Conservation (phyloP, 371 early-diverging fungal genomes). For the Rhizopus arrhizus region DNA sequence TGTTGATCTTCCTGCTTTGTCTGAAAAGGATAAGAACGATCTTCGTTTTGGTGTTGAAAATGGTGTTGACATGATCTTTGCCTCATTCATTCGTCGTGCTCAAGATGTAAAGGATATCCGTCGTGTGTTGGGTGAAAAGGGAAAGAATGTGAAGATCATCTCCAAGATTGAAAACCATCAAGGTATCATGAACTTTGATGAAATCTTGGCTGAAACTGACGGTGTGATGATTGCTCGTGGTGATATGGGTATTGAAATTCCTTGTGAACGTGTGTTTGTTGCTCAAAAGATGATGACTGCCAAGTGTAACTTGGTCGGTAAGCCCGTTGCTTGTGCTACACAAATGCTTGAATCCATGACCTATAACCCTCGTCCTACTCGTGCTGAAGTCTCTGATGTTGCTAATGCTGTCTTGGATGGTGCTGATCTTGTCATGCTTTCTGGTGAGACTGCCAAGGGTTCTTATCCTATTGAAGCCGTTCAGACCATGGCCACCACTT, state of each 20-base stretch:
- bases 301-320: slow-evolving; percentile 89
- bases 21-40: slow-evolving; percentile 89
- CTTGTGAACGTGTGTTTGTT: slow-evolving; percentile 84
- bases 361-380: slow-evolving; percentile 89
- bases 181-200: slow-evolving; percentile 92
- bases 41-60: slow-evolving; percentile 89
- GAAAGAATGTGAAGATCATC: slow-evolving; percentile 87
- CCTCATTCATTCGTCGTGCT: slow-evolving; percentile 91
- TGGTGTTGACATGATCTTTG: slow-evolving; percentile 94
- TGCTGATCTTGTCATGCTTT: slow-evolving; percentile 96
- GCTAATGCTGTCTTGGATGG: slow-evolving; percentile 96
- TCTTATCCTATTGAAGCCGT: slow-evolving; percentile 77
- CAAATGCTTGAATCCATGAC: slow-evolving; percentile 99
- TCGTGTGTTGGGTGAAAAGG: slow-evolving; percentile 71
- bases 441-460: slow-evolving; percentile 95
- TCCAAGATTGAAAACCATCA: slow-evolving; percentile 93
- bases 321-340: slow-evolving; percentile 95
- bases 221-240: slow-evolving; percentile 99
- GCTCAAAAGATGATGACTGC: slow-evolving; percentile 96
- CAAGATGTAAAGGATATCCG: slow-evolving; percentile 88
- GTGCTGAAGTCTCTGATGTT: slow-evolving; percentile 98
- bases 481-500: slow-evolving; percentile 71
- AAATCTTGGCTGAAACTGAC: slow-evolving; percentile 91
- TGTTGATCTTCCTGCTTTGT: slow-evolving; percentile 87
- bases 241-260: slow-evolving; percentile 95